Percentiles rank a stretch among this genome's conserved stretches.
phyloP scores from a whole-genome alignment of 140 eudicot genomes.

The Cichorium intybus region DNA sequence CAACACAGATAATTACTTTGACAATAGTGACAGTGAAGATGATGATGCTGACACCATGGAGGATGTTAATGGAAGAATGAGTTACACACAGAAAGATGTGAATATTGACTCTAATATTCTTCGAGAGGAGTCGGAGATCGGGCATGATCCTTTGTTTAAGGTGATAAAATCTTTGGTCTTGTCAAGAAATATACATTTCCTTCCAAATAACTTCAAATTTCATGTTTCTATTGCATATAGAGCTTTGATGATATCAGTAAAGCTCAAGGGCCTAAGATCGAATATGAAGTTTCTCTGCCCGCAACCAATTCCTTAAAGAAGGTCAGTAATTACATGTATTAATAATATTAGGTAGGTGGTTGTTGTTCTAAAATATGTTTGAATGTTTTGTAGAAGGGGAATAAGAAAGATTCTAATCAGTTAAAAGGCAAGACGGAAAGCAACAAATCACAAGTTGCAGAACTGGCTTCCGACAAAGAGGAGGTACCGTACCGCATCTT shows the following conservation, averaged over 20 bases:
- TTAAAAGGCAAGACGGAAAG: slow-evolving; percentile 30
- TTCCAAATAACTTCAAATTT: background rate
- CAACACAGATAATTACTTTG: slow-evolving; percentile 51
- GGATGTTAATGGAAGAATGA: slow-evolving; percentile 31
- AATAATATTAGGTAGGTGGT: too few species aligned
- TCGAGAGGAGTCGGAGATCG: slow-evolving; percentile 60
- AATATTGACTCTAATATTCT: slow-evolving; percentile 52
- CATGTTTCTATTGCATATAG: slow-evolving; percentile 33
- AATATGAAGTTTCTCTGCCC: slow-evolving; percentile 63
- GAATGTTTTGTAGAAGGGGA: slow-evolving; percentile 34
- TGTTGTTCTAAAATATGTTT: slow-evolving; percentile 16
- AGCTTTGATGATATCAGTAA: slow-evolving; percentile 59
- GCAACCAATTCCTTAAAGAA: slow-evolving; percentile 62
- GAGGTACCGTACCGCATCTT: slow-evolving; percentile 26
- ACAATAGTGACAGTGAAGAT: slow-evolving; percentile 75
- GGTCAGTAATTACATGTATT: too few species aligned
- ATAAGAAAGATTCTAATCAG: slow-evolving; percentile 28
- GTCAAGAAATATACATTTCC: background rate
- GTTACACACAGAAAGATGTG: slow-evolving; percentile 41
- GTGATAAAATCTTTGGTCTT: slow-evolving; percentile 35
- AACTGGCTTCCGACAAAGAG: slow-evolving; percentile 25
- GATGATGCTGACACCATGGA: slow-evolving; percentile 52
- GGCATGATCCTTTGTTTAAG: slow-evolving; percentile 70
- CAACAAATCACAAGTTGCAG: slow-evolving; percentile 23
- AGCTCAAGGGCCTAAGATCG: slow-evolving; percentile 66